These are phyloP conservation scores for Citrullus mucosospermus DNA, from an alignment of 306 rosid genomes.

Conservation along the genomic window DNA sequence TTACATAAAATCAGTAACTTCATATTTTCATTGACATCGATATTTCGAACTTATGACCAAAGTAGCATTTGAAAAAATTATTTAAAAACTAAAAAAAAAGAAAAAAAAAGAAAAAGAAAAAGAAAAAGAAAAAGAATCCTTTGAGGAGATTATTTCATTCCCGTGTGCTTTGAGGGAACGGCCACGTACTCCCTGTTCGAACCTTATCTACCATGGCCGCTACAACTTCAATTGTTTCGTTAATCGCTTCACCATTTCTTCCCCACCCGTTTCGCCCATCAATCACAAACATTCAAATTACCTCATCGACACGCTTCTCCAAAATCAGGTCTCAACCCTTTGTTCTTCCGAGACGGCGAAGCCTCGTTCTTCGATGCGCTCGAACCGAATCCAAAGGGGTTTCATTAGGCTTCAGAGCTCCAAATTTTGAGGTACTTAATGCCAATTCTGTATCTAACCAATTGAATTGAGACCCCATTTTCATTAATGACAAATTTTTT, in stretches of 20 bases:
- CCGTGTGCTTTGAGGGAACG: background rate
- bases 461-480: background rate
- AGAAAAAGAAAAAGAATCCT: background rate
- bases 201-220: slow-evolving; percentile 20
- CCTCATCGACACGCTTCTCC: slow-evolving; percentile 21
- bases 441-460: background rate
- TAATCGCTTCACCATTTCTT: slow-evolving; percentile 17
- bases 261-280: slow-evolving; percentile 12
- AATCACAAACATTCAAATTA: slow-evolving; percentile 3
- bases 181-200: background rate
- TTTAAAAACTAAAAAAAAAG: no score
- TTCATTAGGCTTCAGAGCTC: slow-evolving; percentile 69
- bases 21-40: no score
- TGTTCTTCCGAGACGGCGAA: slow-evolving; percentile 19
- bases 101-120: background rate
- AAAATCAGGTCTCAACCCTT: slow-evolving; percentile 25
- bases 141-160: background rate
- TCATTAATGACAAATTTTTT: background rate
- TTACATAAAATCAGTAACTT: no score
- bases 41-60: no score
- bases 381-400: slow-evolving; percentile 49
- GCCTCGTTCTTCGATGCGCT: slow-evolving; percentile 41
- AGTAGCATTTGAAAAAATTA: no score
- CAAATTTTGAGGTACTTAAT: slow-evolving; percentile 56
- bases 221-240: slow-evolving; percentile 6